phyloP scores from a whole-genome alignment of 768 basidiomycete species.

The Artomyces pyxidatus region DNA sequence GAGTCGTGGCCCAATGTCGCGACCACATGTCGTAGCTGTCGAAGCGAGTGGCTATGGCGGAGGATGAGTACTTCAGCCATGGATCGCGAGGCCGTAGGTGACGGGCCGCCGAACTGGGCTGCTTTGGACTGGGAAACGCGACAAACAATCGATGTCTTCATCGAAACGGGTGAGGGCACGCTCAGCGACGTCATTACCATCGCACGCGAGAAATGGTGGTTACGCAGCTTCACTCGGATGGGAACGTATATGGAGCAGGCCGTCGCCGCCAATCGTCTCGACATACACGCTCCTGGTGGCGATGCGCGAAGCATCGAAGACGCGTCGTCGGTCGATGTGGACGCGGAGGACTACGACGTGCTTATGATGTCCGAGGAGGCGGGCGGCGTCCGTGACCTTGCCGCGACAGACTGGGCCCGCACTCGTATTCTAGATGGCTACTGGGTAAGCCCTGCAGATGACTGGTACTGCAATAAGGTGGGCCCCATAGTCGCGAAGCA shows the following conservation, averaged over 20 bases:
- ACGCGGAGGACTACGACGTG: constrained; percentile 16
- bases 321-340: constrained; percentile 7
- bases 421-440: constrained; percentile 64
- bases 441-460: constrained; percentile 70
- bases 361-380: constrained; percentile 40
- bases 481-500: constrained; percentile 23
- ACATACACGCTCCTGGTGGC: constrained; percentile 27
- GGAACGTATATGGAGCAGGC: constrained; percentile 61
- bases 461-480: constrained; percentile 42
- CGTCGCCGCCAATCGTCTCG: constrained; percentile 43
- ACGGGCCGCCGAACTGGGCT: constrained; percentile 21
- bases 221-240: constrained; percentile 55
- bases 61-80: constrained; percentile 37
- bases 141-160: constrained; percentile 59
- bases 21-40: constrained; percentile 61
- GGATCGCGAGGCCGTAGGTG: constrained; percentile 54
- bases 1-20: constrained; percentile 58
- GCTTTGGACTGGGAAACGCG: constrained; percentile 59
- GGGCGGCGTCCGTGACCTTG: constrained; percentile 41
- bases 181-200: constrained; percentile 51
- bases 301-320: constrained; percentile 34
- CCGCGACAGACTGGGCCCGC: constrained; percentile 66
- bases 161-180: constrained; percentile 66
- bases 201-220: constrained; percentile 67
- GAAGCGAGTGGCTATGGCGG: constrained; percentile 58